Conservation (phyloP, 1,284 basidiomycete genomes). For the Heterobasidion occidentale region DNA sequence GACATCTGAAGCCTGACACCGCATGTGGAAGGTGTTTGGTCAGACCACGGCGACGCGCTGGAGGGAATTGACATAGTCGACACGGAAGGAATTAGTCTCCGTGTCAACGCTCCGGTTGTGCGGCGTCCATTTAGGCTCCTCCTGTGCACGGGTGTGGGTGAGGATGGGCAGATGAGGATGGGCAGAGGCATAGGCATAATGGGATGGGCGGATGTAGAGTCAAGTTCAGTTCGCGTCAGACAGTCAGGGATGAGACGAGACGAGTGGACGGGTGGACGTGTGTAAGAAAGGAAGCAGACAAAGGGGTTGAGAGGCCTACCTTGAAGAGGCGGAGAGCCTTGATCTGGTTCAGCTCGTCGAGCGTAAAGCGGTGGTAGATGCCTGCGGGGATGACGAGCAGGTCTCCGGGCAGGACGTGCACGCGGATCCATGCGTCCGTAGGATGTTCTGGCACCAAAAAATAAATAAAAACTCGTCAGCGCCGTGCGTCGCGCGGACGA, state of each 20-base stretch:
- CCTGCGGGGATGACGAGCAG: constrained; percentile 69
- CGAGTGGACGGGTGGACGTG: not conserved
- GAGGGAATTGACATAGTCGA: constrained; percentile 44
- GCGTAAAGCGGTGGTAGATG: constrained; percentile 83
- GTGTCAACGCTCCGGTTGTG: constrained; percentile 56
- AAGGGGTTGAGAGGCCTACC: constrained; percentile 26
- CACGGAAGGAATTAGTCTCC: constrained; percentile 56
- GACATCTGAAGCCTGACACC: too few relatives aligned
- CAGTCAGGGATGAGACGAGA: not conserved
- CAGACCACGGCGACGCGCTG: not conserved
- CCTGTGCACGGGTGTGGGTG: constrained; percentile 33
- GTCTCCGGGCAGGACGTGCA: constrained; percentile 63
- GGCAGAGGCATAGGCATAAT: not conserved
- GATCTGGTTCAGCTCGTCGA: constrained; percentile 63
- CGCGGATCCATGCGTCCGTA: constrained; percentile 67
- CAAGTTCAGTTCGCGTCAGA: too few relatives aligned
- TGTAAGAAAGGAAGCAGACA: not conserved
- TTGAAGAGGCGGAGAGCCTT: constrained; percentile 76
- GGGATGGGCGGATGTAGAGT: not conserved
- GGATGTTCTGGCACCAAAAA: constrained; percentile 30
- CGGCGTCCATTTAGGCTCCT: constrained; percentile 83
- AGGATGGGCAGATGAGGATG: not conserved
- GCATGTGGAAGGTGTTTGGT: not conserved
- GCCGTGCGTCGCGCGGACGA: constrained; percentile 54
- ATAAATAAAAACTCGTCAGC: not conserved